phyloP scores from a whole-genome alignment of 2,329 filamentous ascomycete species.

The Aspergillus sp. region DNA sequence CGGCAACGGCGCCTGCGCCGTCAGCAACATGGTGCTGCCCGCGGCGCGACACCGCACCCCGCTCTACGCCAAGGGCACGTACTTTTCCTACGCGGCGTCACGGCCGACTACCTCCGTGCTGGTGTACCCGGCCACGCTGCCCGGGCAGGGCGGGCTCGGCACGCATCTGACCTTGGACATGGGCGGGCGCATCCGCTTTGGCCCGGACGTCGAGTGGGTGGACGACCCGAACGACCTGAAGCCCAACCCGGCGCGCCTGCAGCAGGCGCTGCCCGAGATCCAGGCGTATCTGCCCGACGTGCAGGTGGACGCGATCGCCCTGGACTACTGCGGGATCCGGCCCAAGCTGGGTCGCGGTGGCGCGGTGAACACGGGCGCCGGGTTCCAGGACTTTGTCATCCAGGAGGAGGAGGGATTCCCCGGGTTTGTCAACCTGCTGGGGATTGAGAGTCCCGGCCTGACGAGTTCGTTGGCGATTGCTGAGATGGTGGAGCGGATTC shows the following conservation, averaged over 20 bases:
- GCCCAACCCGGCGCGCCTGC: slow-evolving; percentile 63
- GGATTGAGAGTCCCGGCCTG: slow-evolving; percentile 90
- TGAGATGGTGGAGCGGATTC: slow-evolving; percentile 65
- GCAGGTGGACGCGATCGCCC: slow-evolving; percentile 61
- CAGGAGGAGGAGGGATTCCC: slow-evolving; percentile 70
- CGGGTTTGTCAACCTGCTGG: slow-evolving; percentile 86
- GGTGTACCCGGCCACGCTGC: slow-evolving; percentile 82
- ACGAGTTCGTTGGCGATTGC: slow-evolving; percentile 85
- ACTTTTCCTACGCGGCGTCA: slow-evolving; percentile 77
- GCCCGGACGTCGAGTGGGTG: slow-evolving; percentile 95
- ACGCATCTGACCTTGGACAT: slow-evolving; percentile 94
- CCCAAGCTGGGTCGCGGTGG: slow-evolving; percentile 73
- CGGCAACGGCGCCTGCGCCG: slow-evolving; percentile 70
- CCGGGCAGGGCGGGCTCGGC: slow-evolving; percentile 82
- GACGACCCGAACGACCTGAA: slow-evolving; percentile 67
- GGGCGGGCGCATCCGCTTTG: slow-evolving; percentile 80
- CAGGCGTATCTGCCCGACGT: slow-evolving; percentile 74
- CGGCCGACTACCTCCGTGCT: slow-evolving; percentile 67
- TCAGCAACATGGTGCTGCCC: slow-evolving; percentile 77
- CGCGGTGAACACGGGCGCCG: slow-evolving; percentile 54
- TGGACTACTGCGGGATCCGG: slow-evolving; percentile 89
- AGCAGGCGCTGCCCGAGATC: slow-evolving; percentile 71
- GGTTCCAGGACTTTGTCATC: slow-evolving; percentile 84
- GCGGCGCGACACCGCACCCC: slow-evolving; percentile 55
- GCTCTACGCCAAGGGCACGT: slow-evolving; percentile 91